phyloP scores from a whole-genome alignment of 1,139 yeast species.

The Yamadazyma conglobata region DNA sequence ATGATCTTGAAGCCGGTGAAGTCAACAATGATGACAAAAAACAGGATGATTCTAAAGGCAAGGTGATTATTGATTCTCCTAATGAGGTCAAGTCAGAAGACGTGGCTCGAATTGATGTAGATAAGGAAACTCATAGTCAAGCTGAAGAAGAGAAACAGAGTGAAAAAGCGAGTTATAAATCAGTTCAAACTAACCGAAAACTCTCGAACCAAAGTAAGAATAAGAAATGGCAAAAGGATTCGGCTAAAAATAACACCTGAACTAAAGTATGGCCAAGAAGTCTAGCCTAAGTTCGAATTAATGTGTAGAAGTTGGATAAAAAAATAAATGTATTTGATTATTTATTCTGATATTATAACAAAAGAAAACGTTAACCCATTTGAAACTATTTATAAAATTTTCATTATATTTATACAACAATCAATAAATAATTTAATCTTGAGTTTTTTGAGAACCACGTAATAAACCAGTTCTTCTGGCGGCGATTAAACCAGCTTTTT shows the following conservation, averaged over 20 bases:
- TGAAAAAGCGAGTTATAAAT: no score
- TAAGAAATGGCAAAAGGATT: neutral
- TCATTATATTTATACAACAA: constrained; percentile 3
- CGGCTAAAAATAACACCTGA: neutral
- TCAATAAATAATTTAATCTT: constrained; percentile 47
- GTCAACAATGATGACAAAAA: neutral
- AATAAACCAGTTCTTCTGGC: constrained; percentile 99
- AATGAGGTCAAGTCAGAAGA: no score
- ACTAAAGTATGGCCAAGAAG: no score
- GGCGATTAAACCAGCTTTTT: constrained; percentile 99
- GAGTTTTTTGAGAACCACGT: constrained; percentile 99
- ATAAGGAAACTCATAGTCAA: no score
- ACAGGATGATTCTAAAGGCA: no score
- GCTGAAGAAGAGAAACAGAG: no score
- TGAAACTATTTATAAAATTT: constrained; percentile 5
- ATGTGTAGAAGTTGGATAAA: no score
- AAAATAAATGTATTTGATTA: constrained; percentile 1
- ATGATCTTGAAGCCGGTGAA: neutral
- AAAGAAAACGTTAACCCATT: constrained; percentile 4
- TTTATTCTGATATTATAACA: constrained; percentile 1
- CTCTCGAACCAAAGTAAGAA: no score
- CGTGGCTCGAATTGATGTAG: no score
- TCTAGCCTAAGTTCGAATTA: no score
- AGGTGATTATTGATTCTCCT: no score
- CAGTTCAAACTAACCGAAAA: no score